Base-by-base conservation (phyloP, 192 early-diverging fungal genomes). In the Jimgerdemannia lactiflua region DNA sequence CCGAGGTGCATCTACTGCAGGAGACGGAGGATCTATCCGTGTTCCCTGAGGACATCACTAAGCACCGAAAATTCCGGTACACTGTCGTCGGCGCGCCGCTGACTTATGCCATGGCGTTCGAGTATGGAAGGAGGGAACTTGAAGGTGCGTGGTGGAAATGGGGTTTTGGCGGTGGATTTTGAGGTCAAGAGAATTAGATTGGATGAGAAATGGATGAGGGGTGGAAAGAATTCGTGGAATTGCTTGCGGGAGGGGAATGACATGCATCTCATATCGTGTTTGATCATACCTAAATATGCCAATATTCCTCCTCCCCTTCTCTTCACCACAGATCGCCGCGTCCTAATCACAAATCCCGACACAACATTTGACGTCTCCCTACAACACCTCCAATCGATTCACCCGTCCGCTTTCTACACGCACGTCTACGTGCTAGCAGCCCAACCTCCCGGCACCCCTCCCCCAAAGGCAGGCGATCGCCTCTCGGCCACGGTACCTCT, bases 61-160 rank as follows among this genome's bases (percentile, higher is more conserved):
- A 66, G 20, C 72, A 73, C 17, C 72, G 64, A 20, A 73, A 73
- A 41, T 73, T 73, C 42, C 72, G 64, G 4, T 73, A 67, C n/a
- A 29, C 64, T 0, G 59, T 73, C 9, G 72, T 64, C 54, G 63
- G 72, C 39, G 43, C 54, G 18, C 4, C 72, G 3, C 19, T 73
- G 19, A 73, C 64, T 7, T 73, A 54, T 73, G 72, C 54, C 4
- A 64, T 67, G 65, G 39, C 67, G 8, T 40, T 73, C 19, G 72
- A 73, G 42, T 73, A 73, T 66, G 72, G 72, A 3, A 73, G 63
- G 17, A 43, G 72, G 19, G 59, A 67, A 3, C 63, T 73, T 3
- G 67, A 64, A 73, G 72, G 72, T 73, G 65, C 44, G 20, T 65
- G 9, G 20, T 19, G n/a, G 8, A 18, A 42, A 9, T 11, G 44